phyloP scores from a whole-genome alignment of 805 yeast genomes.

The Candida wancherniae region DNA sequence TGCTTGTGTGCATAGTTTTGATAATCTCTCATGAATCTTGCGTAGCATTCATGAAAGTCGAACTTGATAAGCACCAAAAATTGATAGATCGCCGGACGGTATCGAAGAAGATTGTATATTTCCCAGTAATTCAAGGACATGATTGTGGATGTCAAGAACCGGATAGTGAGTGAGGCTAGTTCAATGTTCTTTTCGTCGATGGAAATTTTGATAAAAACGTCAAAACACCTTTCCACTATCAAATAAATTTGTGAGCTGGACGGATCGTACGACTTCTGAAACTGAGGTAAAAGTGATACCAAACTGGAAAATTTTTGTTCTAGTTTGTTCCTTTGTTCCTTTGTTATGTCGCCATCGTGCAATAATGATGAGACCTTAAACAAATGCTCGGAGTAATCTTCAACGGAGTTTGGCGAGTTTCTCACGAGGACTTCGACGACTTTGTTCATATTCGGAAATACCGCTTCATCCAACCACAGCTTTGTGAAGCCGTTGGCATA shows the following conservation, averaged over 20 bases:
- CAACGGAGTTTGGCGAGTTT: constrained; percentile 27
- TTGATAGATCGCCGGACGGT: constrained; percentile 41
- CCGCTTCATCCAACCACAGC: constrained; percentile 5
- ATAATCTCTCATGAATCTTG: constrained; percentile 31
- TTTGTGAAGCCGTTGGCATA: constrained; percentile 8
- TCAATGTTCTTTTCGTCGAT: constrained; percentile 27
- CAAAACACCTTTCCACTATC: constrained; percentile 36
- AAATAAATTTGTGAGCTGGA: constrained; percentile 28
- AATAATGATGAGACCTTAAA: constrained; percentile 27
- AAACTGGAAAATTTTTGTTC: constrained; percentile 22
- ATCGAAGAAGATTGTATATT: constrained; percentile 34
- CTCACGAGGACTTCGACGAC: constrained; percentile 21
- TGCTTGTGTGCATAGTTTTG: constrained; percentile 23
- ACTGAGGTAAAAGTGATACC: constrained; percentile 22
- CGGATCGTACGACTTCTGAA: constrained; percentile 22
- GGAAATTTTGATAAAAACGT: constrained; percentile 32
- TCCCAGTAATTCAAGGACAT: constrained; percentile 43
- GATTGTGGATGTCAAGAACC: constrained; percentile 34
- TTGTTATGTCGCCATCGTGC: constrained; percentile 15
- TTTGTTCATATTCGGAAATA: constrained; percentile 17
- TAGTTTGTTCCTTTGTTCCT: constrained; percentile 16
- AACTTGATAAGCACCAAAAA: constrained; percentile 35
- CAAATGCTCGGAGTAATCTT: constrained; percentile 37
- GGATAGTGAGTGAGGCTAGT: constrained; percentile 30
- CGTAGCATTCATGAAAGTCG: constrained; percentile 38